Base-by-base conservation (phyloP, 768 basidiomycete species). In the Leucosporidium scottii region DNA sequence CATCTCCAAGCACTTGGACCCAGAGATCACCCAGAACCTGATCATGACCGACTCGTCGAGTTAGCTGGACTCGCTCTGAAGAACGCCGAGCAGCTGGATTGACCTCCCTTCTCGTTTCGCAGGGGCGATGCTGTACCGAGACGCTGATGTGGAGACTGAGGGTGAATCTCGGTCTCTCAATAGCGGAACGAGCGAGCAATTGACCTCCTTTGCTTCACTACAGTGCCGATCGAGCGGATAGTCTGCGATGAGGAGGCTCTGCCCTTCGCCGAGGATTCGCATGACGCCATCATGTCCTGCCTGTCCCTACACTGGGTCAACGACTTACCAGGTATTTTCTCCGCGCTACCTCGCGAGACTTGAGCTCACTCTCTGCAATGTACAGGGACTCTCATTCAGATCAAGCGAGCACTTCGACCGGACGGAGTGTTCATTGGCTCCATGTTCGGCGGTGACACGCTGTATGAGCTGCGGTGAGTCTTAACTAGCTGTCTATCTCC, bases 281-380 rank as follows among this genome's bases (percentile, higher is more conserved):
- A 93, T 76, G 94, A 98, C 75, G 91, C 90, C 23, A 85, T 97
- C 56, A 86, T 96, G 30, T 93, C 91, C 18, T 93, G 91, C 76
- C 83, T 96, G 5, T 88, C 87, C 73, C 82, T 98, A 53, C 96
- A 99, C 70, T 99, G 96, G 96, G 85, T 96, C 18, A 98, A 98
- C 74, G 96, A 99, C 79, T 83, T 99, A 9, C 94, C 93, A 68
- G 92, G 93, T 90, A 39, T 31, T 82, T 50, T 4, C 6, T 59
- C 10, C 23, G 25, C 27, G 36, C 5, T 5, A 57, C n/a, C 30
- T 18, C 30, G 17, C 20, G n/a, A 10, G 44, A 23, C 53, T 51
- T 27, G 31, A 15, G 1, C 34, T 49, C 15, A 28, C 20, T 7
- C 28, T 28, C 44, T 39, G 12, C 48, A 0, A 27, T 39, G 4